phyloP scores from a whole-genome alignment of 148 eudicot genomes.

The Rhododendron vialii region DNA sequence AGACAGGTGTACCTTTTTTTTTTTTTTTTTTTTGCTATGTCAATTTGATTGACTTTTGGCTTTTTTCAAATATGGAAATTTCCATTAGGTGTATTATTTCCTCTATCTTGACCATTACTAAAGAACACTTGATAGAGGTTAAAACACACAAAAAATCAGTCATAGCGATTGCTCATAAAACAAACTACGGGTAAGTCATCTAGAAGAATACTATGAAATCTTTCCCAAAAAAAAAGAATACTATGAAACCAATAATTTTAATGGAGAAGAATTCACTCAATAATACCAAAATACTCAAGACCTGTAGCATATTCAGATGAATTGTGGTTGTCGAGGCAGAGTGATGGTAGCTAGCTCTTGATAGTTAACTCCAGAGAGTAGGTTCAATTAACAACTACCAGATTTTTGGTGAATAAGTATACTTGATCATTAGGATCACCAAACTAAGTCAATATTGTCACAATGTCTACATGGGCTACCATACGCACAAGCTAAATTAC shows the following conservation, averaged over 20 bases:
- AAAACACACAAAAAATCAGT: background rate
- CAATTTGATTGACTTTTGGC: background rate
- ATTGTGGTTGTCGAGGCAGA: background rate
- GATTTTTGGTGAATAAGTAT: background rate
- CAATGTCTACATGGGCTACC: background rate
- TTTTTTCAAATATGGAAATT: background rate
- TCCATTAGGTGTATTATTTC: background rate
- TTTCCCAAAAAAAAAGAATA: too few relatives aligned
- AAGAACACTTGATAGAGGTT: background rate
- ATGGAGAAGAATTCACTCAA: background rate
- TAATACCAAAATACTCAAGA: background rate
- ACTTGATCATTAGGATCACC: background rate
- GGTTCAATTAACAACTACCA: background rate
- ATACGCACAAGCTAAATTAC: background rate
- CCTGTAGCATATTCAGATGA: background rate
- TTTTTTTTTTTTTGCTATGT: background rate
- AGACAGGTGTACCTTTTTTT: background rate
- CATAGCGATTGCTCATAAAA: background rate
- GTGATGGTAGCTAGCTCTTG: background rate
- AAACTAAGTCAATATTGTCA: background rate
- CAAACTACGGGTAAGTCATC: background rate
- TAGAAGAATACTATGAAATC: background rate
- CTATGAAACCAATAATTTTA: background rate
- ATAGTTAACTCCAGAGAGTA: background rate
- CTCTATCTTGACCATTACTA: background rate